Percentiles rank a stretch among this genome's conserved stretches.
Evolutionary conservation across 495 filamentous ascomycete species (phyloP).

Genomic region (Lasiosphaeria hispida): DNA sequence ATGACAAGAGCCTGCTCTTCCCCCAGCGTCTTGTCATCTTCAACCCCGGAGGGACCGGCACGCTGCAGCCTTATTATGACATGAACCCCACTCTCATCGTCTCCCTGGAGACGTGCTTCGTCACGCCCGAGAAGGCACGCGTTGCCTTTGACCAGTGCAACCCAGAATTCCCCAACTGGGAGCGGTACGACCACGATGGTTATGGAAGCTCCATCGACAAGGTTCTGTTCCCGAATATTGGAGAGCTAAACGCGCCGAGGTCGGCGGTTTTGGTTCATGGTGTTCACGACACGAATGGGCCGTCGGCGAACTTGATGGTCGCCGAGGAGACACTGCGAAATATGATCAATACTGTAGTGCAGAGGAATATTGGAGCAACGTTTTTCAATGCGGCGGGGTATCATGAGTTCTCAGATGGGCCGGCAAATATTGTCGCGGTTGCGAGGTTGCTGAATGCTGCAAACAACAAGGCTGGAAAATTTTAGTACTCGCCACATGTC

Average conservation of each 20-base stretch:
- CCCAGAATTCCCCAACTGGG: background rate
- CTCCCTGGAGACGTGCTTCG: slow-evolving; percentile 19
- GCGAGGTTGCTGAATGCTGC: slow-evolving; percentile 4
- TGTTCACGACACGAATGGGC: slow-evolving; percentile 13
- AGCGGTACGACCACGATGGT: slow-evolving; percentile 13
- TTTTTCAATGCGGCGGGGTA: slow-evolving; percentile 19
- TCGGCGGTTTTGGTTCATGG: slow-evolving; percentile 16
- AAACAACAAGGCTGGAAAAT: background rate
- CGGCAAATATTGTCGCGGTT: slow-evolving; percentile 10
- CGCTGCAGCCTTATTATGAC: slow-evolving; percentile 13
- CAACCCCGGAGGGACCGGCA: slow-evolving; percentile 16
- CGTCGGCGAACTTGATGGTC: slow-evolving; percentile 1
- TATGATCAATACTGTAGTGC: slow-evolving; percentile 9
- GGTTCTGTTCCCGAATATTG: slow-evolving; percentile 2
- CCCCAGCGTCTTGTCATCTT: slow-evolving; percentile 10
- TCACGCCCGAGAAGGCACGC: background rate
- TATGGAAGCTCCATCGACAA: slow-evolving; percentile 12
- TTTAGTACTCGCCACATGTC: background rate
- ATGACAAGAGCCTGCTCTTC: background rate
- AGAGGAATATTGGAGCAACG: slow-evolving; percentile 9
- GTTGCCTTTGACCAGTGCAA: slow-evolving; percentile 12
- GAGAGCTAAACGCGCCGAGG: background rate
- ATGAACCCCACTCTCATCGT: slow-evolving; percentile 9
- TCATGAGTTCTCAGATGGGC: slow-evolving; percentile 9
- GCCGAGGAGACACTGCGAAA: background rate